These are phyloP conservation scores for Hyparrhenia diplandra DNA, from an alignment of 176 grass and related monocot species.

Conservation along the genomic window DNA sequence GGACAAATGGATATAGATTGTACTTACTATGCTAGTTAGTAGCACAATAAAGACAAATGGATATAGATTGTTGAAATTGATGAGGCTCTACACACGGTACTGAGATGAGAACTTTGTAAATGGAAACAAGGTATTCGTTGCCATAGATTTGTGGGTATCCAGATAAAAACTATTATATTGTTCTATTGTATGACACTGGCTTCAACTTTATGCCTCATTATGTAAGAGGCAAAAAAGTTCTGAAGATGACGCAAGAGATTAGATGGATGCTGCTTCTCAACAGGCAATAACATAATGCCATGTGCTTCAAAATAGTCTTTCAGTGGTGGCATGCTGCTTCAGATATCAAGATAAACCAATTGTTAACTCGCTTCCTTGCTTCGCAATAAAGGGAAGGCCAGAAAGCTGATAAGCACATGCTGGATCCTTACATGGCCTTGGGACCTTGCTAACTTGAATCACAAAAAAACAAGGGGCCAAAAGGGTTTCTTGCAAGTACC, in stretches of 20 bases:
- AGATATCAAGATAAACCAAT: not conserved
- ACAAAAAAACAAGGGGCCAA: not conserved
- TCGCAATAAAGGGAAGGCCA: not conserved
- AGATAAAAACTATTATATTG: not conserved
- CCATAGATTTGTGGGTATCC: not conserved
- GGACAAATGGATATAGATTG: not conserved
- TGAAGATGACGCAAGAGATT: not conserved
- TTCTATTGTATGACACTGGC: not conserved
- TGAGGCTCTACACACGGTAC: not conserved
- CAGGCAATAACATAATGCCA: not conserved
- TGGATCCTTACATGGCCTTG: not conserved
- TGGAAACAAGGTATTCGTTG: not conserved
- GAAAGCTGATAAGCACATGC: conserved; percentile 14
- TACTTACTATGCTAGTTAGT: too few relatives aligned
- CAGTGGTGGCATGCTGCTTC: not conserved
- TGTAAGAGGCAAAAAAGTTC: not conserved
- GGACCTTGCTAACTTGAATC: not conserved
- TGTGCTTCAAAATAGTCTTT: not conserved
- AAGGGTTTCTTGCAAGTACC: conserved; percentile 1
- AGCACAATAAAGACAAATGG: too few relatives aligned
- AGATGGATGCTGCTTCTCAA: not conserved
- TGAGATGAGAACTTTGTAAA: not conserved
- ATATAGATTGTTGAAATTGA: not conserved
- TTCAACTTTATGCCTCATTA: not conserved
- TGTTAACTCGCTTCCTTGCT: not conserved